Conservation (phyloP, 1,139 yeast species). For the Kurtzmaniella natalensis region DNA sequence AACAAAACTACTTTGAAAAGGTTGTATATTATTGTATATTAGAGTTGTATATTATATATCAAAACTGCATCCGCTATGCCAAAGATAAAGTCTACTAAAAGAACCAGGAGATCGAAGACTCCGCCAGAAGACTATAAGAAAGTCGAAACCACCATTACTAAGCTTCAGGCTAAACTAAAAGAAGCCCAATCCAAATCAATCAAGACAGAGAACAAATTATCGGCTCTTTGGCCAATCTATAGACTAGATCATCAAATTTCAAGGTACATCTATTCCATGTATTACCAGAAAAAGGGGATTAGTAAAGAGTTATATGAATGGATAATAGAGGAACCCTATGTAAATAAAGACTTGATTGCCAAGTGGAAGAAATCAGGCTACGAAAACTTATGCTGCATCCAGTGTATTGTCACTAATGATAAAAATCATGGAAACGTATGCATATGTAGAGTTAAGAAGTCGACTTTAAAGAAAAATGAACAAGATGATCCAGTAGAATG, state of each 20-base stretch:
- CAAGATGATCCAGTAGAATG: slow-evolving; percentile 49
- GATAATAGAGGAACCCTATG: slow-evolving; percentile 64
- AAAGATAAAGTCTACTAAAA: slow-evolving; percentile 34
- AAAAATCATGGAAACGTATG: slow-evolving; percentile 67
- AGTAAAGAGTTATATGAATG: slow-evolving; percentile 67
- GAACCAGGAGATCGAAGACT: slow-evolving; percentile 33
- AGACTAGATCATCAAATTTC: slow-evolving; percentile 72
- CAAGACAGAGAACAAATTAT: slow-evolving; percentile 36
- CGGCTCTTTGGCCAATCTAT: slow-evolving; percentile 69
- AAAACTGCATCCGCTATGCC: slow-evolving; percentile 32
- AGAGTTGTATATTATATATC: too few relatives aligned
- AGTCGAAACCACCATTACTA: slow-evolving; percentile 65
- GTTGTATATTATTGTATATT: too few relatives aligned
- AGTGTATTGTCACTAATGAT: slow-evolving; percentile 68
- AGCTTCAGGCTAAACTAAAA: slow-evolving; percentile 57
- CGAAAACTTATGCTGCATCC: slow-evolving; percentile 79
- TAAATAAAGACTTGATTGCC: slow-evolving; percentile 70
- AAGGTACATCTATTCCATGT: slow-evolving; percentile 69
- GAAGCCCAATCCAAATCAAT: slow-evolving; percentile 43
- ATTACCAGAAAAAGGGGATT: slow-evolving; percentile 66
- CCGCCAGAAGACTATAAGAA: slow-evolving; percentile 78
- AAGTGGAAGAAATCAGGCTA: slow-evolving; percentile 93
- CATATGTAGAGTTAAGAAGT: slow-evolving; percentile 81
- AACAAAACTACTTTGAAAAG: too few relatives aligned
- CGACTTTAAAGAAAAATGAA: slow-evolving; percentile 38